Percentiles rank a stretch among this genome's conserved stretches.
phyloP scores from a whole-genome alignment of 768 basidiomycete genomes.

The Naganishia onofrii region DNA sequence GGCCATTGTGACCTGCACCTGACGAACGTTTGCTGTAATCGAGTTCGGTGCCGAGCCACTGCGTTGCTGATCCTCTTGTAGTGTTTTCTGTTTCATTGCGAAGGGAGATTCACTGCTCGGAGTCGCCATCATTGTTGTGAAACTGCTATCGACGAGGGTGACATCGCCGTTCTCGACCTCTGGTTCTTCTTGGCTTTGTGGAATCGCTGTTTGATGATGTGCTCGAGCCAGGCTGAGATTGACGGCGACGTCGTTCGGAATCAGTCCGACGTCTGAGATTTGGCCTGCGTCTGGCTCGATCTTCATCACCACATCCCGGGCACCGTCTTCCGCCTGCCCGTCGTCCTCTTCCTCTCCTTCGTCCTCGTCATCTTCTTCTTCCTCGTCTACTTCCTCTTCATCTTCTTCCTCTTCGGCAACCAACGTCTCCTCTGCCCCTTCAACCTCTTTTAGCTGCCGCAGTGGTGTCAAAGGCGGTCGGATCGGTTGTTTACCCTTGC shows the following conservation, averaged over 20 bases:
- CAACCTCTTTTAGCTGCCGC: neutral
- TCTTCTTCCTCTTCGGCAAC: neutral
- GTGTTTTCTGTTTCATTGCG: neutral
- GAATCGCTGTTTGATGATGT: neutral
- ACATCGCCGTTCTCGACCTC: neutral
- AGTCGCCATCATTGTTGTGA: neutral
- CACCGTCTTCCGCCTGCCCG: neutral
- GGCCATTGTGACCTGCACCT: conserved; percentile 12
- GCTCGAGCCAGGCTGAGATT: neutral
- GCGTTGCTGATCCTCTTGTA: neutral
- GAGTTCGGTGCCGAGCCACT: neutral
- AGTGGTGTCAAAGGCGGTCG: conserved; percentile 12
- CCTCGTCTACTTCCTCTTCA: neutral
- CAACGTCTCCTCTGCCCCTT: conserved; percentile 1
- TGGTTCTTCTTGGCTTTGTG: neutral
- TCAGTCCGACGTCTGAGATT: neutral
- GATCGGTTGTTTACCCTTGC: conserved; percentile 11
- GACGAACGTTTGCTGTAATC: neutral
- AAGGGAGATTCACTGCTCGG: neutral
- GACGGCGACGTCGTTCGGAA: neutral
- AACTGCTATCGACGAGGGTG: conserved; percentile 6
- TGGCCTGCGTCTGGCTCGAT: neutral
- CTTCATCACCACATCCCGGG: neutral
- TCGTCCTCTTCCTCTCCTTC: conserved; percentile 40
- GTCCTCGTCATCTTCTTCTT: neutral